Base-by-base conservation (phyloP, 192 early-diverging fungal genomes). In the Funneliformis geosporum region DNA sequence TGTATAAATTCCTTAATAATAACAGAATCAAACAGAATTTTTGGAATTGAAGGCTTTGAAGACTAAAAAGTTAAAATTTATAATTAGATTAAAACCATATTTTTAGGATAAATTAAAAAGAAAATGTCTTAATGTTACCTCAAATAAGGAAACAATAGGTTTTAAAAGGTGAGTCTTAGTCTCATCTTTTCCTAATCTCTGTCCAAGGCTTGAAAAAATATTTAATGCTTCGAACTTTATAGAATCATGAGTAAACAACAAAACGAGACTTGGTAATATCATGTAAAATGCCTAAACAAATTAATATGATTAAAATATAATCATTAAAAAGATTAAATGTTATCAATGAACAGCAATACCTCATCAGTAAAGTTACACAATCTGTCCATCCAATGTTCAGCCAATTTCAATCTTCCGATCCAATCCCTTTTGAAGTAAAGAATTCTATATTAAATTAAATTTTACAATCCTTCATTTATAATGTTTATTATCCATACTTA, bases 121-220 rank as follows among this genome's bases (percentile, higher is more conserved):
- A 21, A 21, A 55, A 55, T 21, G 1, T 55, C 21, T 18, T 21
- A 5, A 55, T 5, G 42, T 64, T 85, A 89, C 88, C 79, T 90
- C 89, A 80, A 90, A 89, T n/a, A 90, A 78, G 7, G 87, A 82
- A 25, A 89, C 77, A n/a, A 88, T 88, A 2, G 86, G 88, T 55
- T 90, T 90, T n/a, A 90, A 77, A 10, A 90, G 67, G 66, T 86
- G 83, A 0, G 70, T 60, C 11, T 88, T 87, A 5, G 87, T 82
- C 16, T 81, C 83, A 38, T 88, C 84, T 16, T 79, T 82, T 12
- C 89, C 89, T 5, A 90, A 80, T 25, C 87, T 72, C 42, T 87
- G 85, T 0, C 85, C 86, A 8, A 90, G 83, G 27, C 86, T 89
- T 10, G 89, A 81, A 67, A 90, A 87, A 6, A 90, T 62, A n/a